Conservation (phyloP, 2,329 filamentous ascomycete genomes). For the Diaporthe capsici region DNA sequence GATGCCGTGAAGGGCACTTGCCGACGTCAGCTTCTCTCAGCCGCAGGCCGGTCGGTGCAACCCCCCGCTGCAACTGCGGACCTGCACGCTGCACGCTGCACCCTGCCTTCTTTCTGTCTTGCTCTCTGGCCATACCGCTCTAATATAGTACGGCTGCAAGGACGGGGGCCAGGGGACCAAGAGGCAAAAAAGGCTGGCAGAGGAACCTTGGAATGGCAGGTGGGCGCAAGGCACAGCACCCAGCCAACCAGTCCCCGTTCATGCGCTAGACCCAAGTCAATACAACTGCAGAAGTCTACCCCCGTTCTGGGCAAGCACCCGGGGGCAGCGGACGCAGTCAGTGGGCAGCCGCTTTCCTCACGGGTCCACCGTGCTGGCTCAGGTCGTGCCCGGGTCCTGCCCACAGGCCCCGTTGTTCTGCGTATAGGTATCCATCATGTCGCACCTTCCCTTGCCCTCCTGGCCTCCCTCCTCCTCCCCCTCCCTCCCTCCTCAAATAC, state of each 20-base stretch:
- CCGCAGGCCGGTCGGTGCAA: conserved; percentile 20
- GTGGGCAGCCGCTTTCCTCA: conserved; percentile 18
- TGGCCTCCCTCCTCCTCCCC: background rate
- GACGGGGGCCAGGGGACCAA: background rate
- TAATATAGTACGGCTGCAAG: conserved; percentile 15
- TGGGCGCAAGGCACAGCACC: conserved; percentile 13
- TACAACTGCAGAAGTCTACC: conserved; percentile 12
- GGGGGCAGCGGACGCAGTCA: background rate
- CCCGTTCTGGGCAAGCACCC: conserved; percentile 16
- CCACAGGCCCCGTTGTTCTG: conserved; percentile 25
- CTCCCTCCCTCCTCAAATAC: conserved; percentile 13
- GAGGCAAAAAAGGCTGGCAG: background rate
- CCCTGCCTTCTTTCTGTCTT: background rate
- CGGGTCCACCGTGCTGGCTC: conserved; percentile 6
- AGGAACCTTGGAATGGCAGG: conserved; percentile 4
- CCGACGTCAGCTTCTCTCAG: conserved; percentile 28
- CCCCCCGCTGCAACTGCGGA: conserved; percentile 2
- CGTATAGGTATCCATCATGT: conserved; percentile 34
- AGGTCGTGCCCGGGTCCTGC: background rate
- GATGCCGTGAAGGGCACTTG: background rate
- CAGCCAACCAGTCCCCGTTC: conserved; percentile 5
- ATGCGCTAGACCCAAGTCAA: conserved; percentile 23
- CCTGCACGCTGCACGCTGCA: conserved; percentile 1
- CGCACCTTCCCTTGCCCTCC: conserved; percentile 30
- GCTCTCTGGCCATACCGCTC: background rate